These are phyloP conservation scores for Jaltomata sinuosa DNA, from an alignment of 257 asterid species.

Conservation along the genomic window DNA sequence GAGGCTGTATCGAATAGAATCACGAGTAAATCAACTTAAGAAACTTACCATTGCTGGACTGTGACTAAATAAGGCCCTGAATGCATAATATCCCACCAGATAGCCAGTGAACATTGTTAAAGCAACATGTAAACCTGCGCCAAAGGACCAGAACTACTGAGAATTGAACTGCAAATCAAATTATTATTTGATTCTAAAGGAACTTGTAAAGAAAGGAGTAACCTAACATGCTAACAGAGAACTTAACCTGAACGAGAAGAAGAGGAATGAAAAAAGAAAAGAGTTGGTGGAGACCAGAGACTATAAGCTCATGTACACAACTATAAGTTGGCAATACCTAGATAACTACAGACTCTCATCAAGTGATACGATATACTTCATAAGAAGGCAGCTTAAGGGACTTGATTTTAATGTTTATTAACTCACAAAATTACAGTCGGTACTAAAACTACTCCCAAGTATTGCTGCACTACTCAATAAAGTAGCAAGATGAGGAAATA, in stretches of 20 bases:
- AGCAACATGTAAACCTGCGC: conserved; percentile 76
- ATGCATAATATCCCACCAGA: conserved; percentile 78
- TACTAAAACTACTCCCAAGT: background rate
- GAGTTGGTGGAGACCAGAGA: background rate
- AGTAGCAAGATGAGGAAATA: background rate
- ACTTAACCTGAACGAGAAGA: background rate
- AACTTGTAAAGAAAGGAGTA: background rate
- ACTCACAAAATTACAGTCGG: background rate
- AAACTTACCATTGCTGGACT: conserved; percentile 68
- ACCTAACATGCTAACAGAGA: background rate
- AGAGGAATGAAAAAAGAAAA: background rate
- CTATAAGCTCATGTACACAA: too few species aligned
- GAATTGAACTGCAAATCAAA: background rate
- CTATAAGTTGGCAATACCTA: background rate
- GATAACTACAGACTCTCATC: background rate
- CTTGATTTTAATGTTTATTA: background rate
- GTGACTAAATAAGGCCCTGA: conserved; percentile 77
- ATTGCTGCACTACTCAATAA: background rate
- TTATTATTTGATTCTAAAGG: background rate
- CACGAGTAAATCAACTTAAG: background rate
- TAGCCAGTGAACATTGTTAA: conserved; percentile 85
- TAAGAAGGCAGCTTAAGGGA: background rate
- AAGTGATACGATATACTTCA: background rate
- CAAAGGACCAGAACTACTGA: conserved; percentile 2
- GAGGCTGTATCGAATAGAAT: background rate